Evolutionary conservation across 2,329 filamentous ascomycete genomes (phyloP), one percentile per base, ranked within the genome.

Genomic region (Magnaporthales sp.): DNA sequence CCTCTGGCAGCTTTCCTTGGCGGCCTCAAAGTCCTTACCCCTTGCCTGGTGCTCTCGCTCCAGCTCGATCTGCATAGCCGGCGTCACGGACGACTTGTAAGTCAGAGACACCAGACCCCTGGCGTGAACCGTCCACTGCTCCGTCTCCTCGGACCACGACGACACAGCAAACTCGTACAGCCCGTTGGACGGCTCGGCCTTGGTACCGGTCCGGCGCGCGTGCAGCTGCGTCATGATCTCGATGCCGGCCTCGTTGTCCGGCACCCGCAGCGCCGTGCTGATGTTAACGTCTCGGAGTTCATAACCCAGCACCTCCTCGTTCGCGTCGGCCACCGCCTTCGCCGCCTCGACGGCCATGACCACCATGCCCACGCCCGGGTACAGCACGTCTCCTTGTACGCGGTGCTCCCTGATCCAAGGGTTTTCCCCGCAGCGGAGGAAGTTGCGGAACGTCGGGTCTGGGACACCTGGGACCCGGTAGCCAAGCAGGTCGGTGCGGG

Each of bases 361-460:
- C 38, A 62, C 31, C 24, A 67, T 64, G 27, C 60, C 66, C 19
- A 62, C 32, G 26, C 26, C 46, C 38, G 81, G 80, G 46, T 80
- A 80, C 0, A 82, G 70, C 19, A 74, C 70, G 15, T 78, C 69
- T 0, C 72, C 71, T 19, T 77, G 72, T 19, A 74, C 24, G 8
- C 69, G 66, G 32, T 83, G 80, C 8, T 79, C 75, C 1, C 69
- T 56, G 1, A 82, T 68, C 81, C 81, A 83, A 0, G 73, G 69
- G 0, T 76, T 66, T 31, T 77, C 73, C 0, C 63, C 56, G 0
- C 68, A 66, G 2, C 68, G 68, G 9, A 76, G 69, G 6, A 71
- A 32, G 60, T 75, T 73, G 2, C 64, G 30, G 71, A 73, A 75
- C 6, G 69, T 68, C 11, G 69, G 51, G 22, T 71, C 68, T 9